Evolutionary conservation across 805 yeast genomes (phyloP), one percentile per base, ranked within the genome.

Genomic region (Tetrapisispora namnaoensis): DNA sequence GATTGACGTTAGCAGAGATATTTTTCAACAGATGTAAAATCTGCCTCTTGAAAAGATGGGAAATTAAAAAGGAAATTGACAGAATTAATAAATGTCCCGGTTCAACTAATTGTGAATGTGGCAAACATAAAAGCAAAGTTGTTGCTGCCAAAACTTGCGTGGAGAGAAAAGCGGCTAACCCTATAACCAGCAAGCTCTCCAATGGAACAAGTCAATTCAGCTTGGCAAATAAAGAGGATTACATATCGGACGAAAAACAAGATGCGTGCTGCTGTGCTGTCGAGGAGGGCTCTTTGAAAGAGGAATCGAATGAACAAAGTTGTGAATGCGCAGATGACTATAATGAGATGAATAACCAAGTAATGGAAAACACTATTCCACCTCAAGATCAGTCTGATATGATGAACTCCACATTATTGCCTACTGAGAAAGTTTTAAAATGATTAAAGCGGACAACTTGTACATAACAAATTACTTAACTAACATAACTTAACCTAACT

Each of bases 1-100:
- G 95, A 11, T 68, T 83, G 51, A 75, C 89, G 0, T 68, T 83
- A 49, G 86, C 87, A 36, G 86, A 84, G 57, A 78, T 84, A 41
- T 75, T 78, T 56, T 83, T 82, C 65, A 82, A 82, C 55, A 76
- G 86, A 61, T 62, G 62, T 41, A 66, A 66, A 52, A 51, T 65
- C 32, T 53, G 59, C 51, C 41, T 58, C 54, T 45, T 63, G 44
- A 55, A 61, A 48, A 60, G 67, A 51, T 62, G 67, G 69, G 63
- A 63, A 47, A 53, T 62, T 37, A 54, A 59, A 49, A 53, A 62
- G 45, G 61, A 62, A 52, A 53, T 61, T 35, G 52, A 60, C 40
- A 58, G 51, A 43, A 51, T 58, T 17, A 51, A 50, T 4, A 55
- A 56, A n/a, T 64, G 69, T 49, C 59, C 62, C 20, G 64, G 67